These are phyloP conservation scores for Thalassiosira exigua DNA, from an alignment of 352 stramenopile species.

Conservation along the genomic window DNA sequence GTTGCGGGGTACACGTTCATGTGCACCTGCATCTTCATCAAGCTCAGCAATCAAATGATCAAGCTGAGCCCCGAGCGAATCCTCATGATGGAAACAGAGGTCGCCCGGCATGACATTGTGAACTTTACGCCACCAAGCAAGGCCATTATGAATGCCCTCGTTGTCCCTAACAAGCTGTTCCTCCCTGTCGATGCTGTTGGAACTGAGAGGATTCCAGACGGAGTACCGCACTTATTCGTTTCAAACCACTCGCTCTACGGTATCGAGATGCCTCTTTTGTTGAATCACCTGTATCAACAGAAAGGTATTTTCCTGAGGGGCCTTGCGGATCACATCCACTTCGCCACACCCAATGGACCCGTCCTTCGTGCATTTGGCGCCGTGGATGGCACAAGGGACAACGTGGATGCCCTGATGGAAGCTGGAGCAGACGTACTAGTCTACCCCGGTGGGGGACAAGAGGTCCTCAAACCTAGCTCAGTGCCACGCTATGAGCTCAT, in stretches of 20 bases:
- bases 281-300: slow-evolving; percentile 29
- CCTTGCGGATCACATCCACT: slow-evolving; percentile 33
- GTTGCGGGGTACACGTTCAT: slow-evolving; percentile 18
- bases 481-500: slow-evolving; percentile 22
- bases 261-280: slow-evolving; percentile 25
- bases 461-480: slow-evolving; percentile 25
- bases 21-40: slow-evolving; percentile 26
- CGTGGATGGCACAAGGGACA: slow-evolving; percentile 27
- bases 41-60: slow-evolving; percentile 20
- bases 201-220: background rate
- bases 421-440: slow-evolving; percentile 17
- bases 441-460: slow-evolving; percentile 30
- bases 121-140: slow-evolving; percentile 19
- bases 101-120: slow-evolving; percentile 16
- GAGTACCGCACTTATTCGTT: slow-evolving; percentile 23
- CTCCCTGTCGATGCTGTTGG: slow-evolving; percentile 18
- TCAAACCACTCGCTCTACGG: slow-evolving; percentile 30
- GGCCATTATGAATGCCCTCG: slow-evolving; percentile 17
- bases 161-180: slow-evolving; percentile 22
- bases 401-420: slow-evolving; percentile 33
- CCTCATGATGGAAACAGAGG: slow-evolving; percentile 11
- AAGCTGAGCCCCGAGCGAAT: slow-evolving; percentile 13
- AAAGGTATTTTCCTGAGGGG: slow-evolving; percentile 16
- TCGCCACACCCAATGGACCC: slow-evolving; percentile 29
- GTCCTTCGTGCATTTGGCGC: slow-evolving; percentile 25